phyloP scores from a whole-genome alignment of 140 eudicot species.

The Bidens hawaiensis region DNA sequence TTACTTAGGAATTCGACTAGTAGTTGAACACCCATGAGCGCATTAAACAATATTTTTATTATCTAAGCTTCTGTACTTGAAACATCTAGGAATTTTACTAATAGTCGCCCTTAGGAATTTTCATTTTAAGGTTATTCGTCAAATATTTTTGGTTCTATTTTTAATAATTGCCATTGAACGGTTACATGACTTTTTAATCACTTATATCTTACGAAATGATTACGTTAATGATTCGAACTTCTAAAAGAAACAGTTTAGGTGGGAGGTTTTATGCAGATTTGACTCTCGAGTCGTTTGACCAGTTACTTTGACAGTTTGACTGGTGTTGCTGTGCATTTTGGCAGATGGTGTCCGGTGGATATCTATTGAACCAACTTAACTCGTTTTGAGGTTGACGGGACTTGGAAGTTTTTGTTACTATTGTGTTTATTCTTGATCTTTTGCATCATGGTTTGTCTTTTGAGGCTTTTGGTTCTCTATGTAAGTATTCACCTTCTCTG shows the following conservation, averaged over 20 bases:
- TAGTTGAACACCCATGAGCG: not conserved
- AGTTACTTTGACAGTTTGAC: constrained; percentile 9
- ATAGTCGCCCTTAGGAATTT: not conserved
- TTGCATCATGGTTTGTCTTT: constrained; percentile 18
- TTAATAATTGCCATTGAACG: not conserved
- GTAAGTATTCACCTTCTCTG: constrained; percentile 9
- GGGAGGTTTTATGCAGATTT: not conserved
- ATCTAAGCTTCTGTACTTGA: not conserved
- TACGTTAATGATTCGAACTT: not conserved
- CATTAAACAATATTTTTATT: not conserved
- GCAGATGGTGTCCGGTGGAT: constrained; percentile 5
- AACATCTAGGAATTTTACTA: not conserved
- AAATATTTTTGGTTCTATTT: too few relatives aligned
- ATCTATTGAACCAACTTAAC: not conserved
- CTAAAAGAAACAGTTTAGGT: not conserved
- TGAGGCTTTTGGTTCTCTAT: constrained; percentile 8
- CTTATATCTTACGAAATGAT: not conserved
- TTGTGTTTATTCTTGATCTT: constrained; percentile 18
- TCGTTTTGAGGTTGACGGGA: constrained; percentile 6
- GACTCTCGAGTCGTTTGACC: not conserved
- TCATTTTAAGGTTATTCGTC: too few relatives aligned
- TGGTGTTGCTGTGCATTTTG: not conserved
- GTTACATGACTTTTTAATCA: not conserved
- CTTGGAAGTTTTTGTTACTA: constrained; percentile 4
- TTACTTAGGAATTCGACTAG: too few relatives aligned